Conservation (phyloP, 805 yeast species). For the Yarrowia yakushimensis region DNA sequence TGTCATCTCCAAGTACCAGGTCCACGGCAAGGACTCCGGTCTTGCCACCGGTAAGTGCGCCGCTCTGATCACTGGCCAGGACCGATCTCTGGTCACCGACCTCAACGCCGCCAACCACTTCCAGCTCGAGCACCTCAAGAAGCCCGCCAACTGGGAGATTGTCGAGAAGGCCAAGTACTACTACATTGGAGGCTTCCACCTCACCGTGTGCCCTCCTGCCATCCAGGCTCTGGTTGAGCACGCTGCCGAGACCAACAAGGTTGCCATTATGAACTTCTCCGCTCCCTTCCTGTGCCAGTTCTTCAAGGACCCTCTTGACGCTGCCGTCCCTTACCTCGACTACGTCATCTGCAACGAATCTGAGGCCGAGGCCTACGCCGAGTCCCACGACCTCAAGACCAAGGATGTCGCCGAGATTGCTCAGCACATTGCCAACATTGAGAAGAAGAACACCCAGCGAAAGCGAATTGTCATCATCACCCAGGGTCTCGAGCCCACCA, state of each 20-base stretch:
- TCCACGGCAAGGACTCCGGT: constrained; percentile 47
- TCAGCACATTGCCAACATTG: constrained; percentile 69
- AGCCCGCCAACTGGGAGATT: constrained; percentile 82
- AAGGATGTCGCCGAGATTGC: constrained; percentile 74
- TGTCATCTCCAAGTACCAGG: constrained; percentile 78
- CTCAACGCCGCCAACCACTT: constrained; percentile 98
- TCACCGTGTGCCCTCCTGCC: constrained; percentile 96
- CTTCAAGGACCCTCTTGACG: constrained; percentile 86
- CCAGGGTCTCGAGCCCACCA: constrained; percentile 90
- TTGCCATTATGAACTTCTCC: constrained; percentile 78
- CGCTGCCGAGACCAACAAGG: constrained; percentile 78
- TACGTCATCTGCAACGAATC: constrained; percentile 92
- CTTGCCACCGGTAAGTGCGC: constrained; percentile 97
- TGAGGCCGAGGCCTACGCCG: constrained; percentile 93
- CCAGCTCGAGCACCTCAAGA: constrained; percentile 80
- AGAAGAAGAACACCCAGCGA: constrained; percentile 64
- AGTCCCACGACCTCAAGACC: constrained; percentile 65
- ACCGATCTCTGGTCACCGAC: constrained; percentile 94
- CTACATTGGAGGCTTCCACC: constrained; percentile 99
- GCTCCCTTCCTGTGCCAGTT: constrained; percentile 97
- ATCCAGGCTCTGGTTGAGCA: constrained; percentile 85
- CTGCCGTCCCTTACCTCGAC: constrained; percentile 81
- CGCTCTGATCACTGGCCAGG: constrained; percentile 79
- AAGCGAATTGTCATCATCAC: constrained; percentile 90
- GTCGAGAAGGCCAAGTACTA: constrained; percentile 77